phyloP scores from a whole-genome alignment of 768 basidiomycete species.

The Termitomyces sp. region DNA sequence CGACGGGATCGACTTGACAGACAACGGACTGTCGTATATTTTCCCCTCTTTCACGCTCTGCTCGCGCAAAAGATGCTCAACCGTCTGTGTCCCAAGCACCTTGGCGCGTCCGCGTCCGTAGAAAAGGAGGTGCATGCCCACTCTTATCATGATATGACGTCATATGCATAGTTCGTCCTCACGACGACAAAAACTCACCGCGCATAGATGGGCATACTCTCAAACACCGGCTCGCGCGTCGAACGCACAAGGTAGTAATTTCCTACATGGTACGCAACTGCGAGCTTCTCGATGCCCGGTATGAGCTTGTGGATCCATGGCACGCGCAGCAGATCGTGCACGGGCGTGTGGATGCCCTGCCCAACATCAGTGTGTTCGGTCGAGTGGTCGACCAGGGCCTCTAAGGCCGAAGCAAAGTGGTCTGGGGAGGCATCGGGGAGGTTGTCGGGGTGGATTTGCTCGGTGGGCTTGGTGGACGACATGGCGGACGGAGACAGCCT shows the following conservation, averaged over 20 bases:
- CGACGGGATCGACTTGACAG: constrained; percentile 47
- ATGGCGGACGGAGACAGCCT: neutral
- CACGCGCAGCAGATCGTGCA: constrained; percentile 22
- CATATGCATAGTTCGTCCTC: no score
- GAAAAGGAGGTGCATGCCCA: constrained; percentile 79
- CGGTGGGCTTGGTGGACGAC: constrained; percentile 3
- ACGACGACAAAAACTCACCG: constrained; percentile 27
- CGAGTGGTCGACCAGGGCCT: constrained; percentile 34
- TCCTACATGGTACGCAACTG: constrained; percentile 50
- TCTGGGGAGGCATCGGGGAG: constrained; percentile 32
- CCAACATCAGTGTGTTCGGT: constrained; percentile 22
- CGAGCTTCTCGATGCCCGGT: constrained; percentile 54
- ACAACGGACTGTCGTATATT: constrained; percentile 52
- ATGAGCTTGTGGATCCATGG: constrained; percentile 45
- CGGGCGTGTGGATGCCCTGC: constrained; percentile 29
- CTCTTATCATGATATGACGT: constrained; percentile 18
- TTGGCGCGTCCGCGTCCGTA: constrained; percentile 49
- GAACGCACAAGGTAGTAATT: constrained; percentile 54
- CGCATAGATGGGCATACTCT: constrained; percentile 72
- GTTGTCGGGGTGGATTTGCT: constrained; percentile 28
- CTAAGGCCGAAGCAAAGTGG: constrained; percentile 28
- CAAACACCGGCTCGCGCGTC: constrained; percentile 53
- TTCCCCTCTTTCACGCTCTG: constrained; percentile 59
- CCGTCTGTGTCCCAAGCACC: constrained; percentile 41
- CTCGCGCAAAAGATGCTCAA: constrained; percentile 50